Percentiles rank a stretch among this genome's conserved stretches.
These are phyloP conservation scores for Coriolopsis trogii DNA, from an alignment of 1,284 basidiomycete genomes.

Conservation along the genomic window DNA sequence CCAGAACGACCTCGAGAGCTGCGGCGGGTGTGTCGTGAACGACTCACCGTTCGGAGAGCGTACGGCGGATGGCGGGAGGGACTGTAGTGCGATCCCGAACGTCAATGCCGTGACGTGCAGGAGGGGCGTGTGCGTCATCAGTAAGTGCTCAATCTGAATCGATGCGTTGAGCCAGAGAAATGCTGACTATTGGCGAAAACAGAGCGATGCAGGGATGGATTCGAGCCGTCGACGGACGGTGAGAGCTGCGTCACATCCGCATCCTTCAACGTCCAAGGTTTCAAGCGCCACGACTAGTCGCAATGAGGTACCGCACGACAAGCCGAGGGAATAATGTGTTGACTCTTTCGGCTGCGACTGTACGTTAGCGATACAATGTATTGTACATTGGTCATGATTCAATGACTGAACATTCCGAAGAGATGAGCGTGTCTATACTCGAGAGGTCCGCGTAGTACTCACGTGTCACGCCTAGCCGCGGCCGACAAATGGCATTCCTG, in stretches of 20 bases:
- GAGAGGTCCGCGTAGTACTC: too few species aligned
- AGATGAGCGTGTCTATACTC: not conserved
- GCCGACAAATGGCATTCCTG: slow-evolving; percentile 31
- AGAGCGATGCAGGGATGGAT: slow-evolving; percentile 20
- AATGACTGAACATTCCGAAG: not conserved
- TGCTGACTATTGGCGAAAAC: not conserved
- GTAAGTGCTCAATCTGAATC: slow-evolving; percentile 17
- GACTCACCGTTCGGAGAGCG: slow-evolving; percentile 27
- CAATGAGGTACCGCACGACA: not conserved
- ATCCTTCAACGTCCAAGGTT: not conserved
- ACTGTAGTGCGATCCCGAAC: slow-evolving; percentile 32
- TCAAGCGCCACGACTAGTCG: not conserved
- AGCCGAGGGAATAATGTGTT: too few species aligned
- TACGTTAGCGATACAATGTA: too few species aligned
- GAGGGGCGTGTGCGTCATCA: slow-evolving; percentile 23
- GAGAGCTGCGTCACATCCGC: slow-evolving; percentile 10
- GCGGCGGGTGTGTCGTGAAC: slow-evolving; percentile 28
- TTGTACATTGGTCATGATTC: not conserved
- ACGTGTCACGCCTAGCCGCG: slow-evolving; percentile 23
- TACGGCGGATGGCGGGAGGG: slow-evolving; percentile 21
- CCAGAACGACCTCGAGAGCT: slow-evolving; percentile 29
- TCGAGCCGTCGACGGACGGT: slow-evolving; percentile 15
- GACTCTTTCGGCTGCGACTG: too few species aligned
- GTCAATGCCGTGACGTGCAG: slow-evolving; percentile 26
- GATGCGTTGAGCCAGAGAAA: not conserved